Evolutionary conservation across 2,329 filamentous ascomycete genomes (phyloP).

Genomic region (Arthrobotrys iridis): DNA sequence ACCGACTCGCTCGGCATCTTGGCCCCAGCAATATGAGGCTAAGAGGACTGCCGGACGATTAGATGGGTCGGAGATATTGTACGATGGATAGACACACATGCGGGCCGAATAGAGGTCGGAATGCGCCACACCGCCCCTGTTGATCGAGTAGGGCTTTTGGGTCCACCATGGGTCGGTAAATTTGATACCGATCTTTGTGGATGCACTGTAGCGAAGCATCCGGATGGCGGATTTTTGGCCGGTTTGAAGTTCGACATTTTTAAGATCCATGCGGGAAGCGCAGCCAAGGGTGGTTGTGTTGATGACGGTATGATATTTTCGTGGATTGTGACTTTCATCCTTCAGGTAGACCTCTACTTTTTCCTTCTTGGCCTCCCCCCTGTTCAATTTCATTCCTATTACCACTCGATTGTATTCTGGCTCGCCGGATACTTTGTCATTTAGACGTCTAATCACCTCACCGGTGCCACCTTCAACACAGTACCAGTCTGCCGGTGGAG

Average conservation of each 20-base stretch:
- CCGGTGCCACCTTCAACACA: conserved; percentile 15
- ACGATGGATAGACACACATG: conserved; percentile 61
- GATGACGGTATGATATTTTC: conserved; percentile 46
- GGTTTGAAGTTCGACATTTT: conserved; percentile 34
- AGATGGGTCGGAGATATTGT: conserved; percentile 55
- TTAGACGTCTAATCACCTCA: neutral
- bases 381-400: neutral
- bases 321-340: neutral
- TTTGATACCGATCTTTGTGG: conserved; percentile 61
- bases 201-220: conserved; percentile 59
- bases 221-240: conserved; percentile 59
- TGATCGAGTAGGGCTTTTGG: conserved; percentile 55
- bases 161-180: conserved; percentile 62
- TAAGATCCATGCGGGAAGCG: conserved; percentile 53
- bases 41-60: conserved; percentile 60
- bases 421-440: conserved; percentile 1
- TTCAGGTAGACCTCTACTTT: conserved; percentile 9
- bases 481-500: neutral
- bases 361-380: neutral
- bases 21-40: conserved; percentile 61
- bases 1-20: conserved; percentile 61
- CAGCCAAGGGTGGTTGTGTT: conserved; percentile 55
- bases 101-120: conserved; percentile 60
- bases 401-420: conserved; percentile 1
- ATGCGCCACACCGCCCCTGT: conserved; percentile 58